These are phyloP conservation scores for Amanita thiersii DNA, from an alignment of 768 basidiomycete genomes.

Conservation along the genomic window DNA sequence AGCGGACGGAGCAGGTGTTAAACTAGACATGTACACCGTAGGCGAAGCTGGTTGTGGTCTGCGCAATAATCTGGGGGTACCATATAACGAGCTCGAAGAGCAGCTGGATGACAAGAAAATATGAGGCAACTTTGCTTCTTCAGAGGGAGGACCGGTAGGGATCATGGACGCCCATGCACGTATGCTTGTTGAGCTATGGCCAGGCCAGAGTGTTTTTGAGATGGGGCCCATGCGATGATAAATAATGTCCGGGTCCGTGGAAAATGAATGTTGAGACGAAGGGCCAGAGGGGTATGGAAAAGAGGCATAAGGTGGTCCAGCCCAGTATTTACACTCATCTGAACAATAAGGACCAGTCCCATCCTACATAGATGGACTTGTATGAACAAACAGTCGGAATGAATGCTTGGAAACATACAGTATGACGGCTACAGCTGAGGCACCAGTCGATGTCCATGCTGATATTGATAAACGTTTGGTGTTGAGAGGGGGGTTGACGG, in stretches of 20 bases:
- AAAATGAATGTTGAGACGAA: constrained; percentile 10
- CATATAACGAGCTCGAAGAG: constrained; percentile 14
- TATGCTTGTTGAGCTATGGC: constrained; percentile 35
- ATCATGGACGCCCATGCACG: constrained; percentile 37
- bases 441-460: constrained; percentile 69
- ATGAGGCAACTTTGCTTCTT: constrained; percentile 13
- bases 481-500: constrained; percentile 13
- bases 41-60: constrained; percentile 36
- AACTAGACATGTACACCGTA: constrained; percentile 42
- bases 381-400: constrained; percentile 14
- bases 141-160: constrained; percentile 23
- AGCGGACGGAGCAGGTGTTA: constrained; percentile 20
- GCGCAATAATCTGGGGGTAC: constrained; percentile 31
- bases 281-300: constrained; percentile 1
- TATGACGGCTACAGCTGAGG: constrained; percentile 50
- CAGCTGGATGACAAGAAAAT: constrained; percentile 14
- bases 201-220: constrained; percentile 22
- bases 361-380: constrained; percentile 17
- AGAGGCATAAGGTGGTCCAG: constrained; percentile 18
- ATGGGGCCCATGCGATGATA: constrained; percentile 15
- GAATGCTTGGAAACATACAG: constrained; percentile 29
- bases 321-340: constrained; percentile 24
- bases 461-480: constrained; percentile 8
- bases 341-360: constrained; percentile 47
- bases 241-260: constrained; percentile 18